Base-by-base conservation (phyloP, 2,329 filamentous ascomycete genomes). In the Colletotrichum agaves region DNA sequence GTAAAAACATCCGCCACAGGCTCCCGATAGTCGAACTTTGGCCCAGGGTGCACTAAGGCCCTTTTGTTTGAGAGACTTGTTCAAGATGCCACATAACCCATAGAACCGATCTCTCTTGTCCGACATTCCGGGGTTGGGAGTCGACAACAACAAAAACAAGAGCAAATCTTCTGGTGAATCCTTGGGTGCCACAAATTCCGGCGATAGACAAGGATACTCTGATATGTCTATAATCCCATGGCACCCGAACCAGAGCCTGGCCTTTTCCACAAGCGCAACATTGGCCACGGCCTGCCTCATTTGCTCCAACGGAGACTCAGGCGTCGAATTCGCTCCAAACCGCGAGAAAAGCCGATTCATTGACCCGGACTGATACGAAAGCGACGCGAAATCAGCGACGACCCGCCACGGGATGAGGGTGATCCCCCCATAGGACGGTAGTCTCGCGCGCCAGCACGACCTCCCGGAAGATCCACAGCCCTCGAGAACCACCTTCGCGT, bases 401-500 rank as follows among this genome's bases (percentile, higher is more conserved):
- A 13, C 50, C 12, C 3, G 11, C 50, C 50, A 53, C 7, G 17
- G 31, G 19, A 53, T 53, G 17, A 21, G 27, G 15, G 31, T 33
- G 15, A 1, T 31, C 3, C 55, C 55, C 55, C 35, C 35, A 58
- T 5, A 46, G 23, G 12, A 58, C 8, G 6, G 17, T 35, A 3
- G 44, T 33, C n/a, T 43, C 37, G 5, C 31, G 44, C 21, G 35
- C 17, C 15, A 58, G 13, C 2, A 33, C 55, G 15, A 58, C 19
- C n/a, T 58, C 55, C 55, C 44, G 37, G 8, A 35, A 21, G 2
- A 58, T 27, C 55, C 37, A 58, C 17, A 46, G 21, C 4, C 4
- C 55, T 43, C 21, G n/a, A 17, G 37, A 58, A 58, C 37, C 55
- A 58, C 8, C 55, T n/a, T 33, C 37, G 47, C 7, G 47, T 15